Evolutionary conservation across 495 filamentous ascomycete species (phyloP), one percentile per base, ranked within the genome.

Genomic region (Usnea hakonensis): DNA sequence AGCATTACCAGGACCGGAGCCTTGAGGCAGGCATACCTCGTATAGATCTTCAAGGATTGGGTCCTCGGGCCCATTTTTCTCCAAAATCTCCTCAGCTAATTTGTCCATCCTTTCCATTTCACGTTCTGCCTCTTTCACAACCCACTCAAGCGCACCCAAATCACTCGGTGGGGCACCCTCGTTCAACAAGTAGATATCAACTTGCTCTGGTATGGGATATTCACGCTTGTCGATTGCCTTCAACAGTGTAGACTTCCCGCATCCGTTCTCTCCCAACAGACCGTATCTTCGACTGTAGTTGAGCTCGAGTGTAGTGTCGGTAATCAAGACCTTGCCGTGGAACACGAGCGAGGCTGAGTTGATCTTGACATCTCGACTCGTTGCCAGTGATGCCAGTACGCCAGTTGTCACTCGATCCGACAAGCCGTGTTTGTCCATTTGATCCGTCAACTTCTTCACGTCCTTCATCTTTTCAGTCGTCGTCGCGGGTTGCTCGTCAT

Each of bases 111-210:
- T 80, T 41, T 88, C 89, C 82, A 99, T 81, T 78, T 97, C 95
- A 66, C 85, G 88, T 80, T 99, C 89, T 30, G 94, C 94, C 79
- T 99, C 90, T 68, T 79, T 90, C 57, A 99, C 89, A 63, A 99
- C 94, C 90, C 95, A 99, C 72, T 96, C 91, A 58, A 99, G 77
- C 54, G 94, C 94, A 72, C 95, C 94, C 23, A 92, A 74, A 4
- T 97, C 90, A 60, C 81, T 89, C 33, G 87, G 86, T 26, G 91
- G 91, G n/a, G 94, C 94, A 74, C 95, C 95, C 73, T 99, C 90
- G 77, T 99, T 97, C 65, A 99, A 79, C 28, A 99, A 85, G 77
- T 99, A 99, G 74, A 99, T 95, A 79, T 99, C 94, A 75, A 97
- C 81, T 75, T 97, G 93, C 5, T 97, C 91, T 54, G 94, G 94